Conservation (phyloP, 2,329 filamentous ascomycete species). For the Pseudocercospora fijiensis region DNA sequence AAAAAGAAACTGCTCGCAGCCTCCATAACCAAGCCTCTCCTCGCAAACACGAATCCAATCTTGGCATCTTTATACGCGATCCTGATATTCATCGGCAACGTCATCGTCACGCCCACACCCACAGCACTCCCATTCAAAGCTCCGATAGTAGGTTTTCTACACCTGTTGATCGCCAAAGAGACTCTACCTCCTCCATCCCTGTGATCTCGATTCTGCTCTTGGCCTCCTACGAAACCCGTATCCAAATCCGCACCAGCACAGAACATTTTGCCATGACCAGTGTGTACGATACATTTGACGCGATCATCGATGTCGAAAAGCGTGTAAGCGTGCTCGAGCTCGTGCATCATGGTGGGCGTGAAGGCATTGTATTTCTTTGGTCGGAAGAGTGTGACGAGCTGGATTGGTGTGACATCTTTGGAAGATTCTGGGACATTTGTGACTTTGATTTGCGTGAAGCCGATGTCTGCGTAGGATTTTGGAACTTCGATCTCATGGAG, state of each 20-base stretch:
- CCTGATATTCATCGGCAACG: slow-evolving; percentile 57
- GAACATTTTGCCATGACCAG: slow-evolving; percentile 52
- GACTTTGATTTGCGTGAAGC: slow-evolving; percentile 45
- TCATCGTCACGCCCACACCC: slow-evolving; percentile 60
- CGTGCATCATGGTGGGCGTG: slow-evolving; percentile 62
- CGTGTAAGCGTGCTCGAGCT: slow-evolving; percentile 56
- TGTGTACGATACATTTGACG: slow-evolving; percentile 57
- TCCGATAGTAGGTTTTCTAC: slow-evolving; percentile 57
- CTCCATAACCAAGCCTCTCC: slow-evolving; percentile 70
- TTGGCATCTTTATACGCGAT: slow-evolving; percentile 58
- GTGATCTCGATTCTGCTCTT: slow-evolving; percentile 50
- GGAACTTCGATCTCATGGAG: slow-evolving; percentile 25
- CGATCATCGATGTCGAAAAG: slow-evolving; percentile 56
- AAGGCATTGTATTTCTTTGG: slow-evolving; percentile 69
- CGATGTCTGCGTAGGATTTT: slow-evolving; percentile 41
- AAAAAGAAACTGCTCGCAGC: slow-evolving; percentile 70
- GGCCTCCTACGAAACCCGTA: slow-evolving; percentile 49
- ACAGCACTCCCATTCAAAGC: slow-evolving; percentile 58
- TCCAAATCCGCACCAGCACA: slow-evolving; percentile 60
- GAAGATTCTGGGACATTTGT: slow-evolving; percentile 48
- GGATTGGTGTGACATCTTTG: slow-evolving; percentile 58
- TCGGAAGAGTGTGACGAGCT: slow-evolving; percentile 64
- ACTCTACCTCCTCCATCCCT: slow-evolving; percentile 54
- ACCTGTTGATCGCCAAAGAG: slow-evolving; percentile 56
- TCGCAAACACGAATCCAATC: slow-evolving; percentile 71